Percentiles rank a stretch among this genome's conserved stretches.
Evolutionary conservation across 192 early-diverging fungal genomes (phyloP).

Genomic region (Rhizophagus prolifer): DNA sequence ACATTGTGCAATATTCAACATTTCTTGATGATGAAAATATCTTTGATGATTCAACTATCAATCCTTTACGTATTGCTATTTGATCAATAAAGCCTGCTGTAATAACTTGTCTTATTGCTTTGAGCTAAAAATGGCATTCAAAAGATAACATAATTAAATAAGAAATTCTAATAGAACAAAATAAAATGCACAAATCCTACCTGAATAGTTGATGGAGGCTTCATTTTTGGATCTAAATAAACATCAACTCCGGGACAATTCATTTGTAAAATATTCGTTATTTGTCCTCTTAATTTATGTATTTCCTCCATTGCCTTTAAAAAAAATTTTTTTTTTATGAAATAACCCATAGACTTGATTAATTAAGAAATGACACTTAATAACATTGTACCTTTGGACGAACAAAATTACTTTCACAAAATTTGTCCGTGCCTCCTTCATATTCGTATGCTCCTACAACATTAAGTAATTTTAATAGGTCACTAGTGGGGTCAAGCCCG

Average conservation of each 20-base stretch:
- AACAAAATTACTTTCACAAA: constrained; percentile 82
- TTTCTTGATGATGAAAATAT: constrained; percentile 43
- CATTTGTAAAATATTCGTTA: constrained; percentile 69
- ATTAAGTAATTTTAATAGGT: constrained; percentile 81
- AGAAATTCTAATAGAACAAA: constrained; percentile 38
- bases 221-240: constrained; percentile 63
- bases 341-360: background rate
- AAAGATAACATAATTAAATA: constrained; percentile 41
- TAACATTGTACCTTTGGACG: constrained; percentile 62
- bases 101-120: constrained; percentile 82
- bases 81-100: constrained; percentile 89
- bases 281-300: constrained; percentile 71
- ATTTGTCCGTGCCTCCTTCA: constrained; percentile 60
- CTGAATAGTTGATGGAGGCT: constrained; percentile 48
- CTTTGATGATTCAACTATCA: constrained; percentile 57
- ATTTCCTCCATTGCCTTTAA: constrained; percentile 72
- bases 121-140: constrained; percentile 50
- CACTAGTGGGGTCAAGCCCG: constrained; percentile 80
- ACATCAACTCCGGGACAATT: constrained; percentile 60
- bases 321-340: background rate
- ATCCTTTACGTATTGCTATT: constrained; percentile 83
- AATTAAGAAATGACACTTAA: background rate
- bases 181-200: constrained; percentile 2
- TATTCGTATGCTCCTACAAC: constrained; percentile 90
- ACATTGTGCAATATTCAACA: constrained; percentile 69